phyloP scores from a whole-genome alignment of 2,329 filamentous ascomycete genomes.

The Pseudohalonectria lignicola region DNA sequence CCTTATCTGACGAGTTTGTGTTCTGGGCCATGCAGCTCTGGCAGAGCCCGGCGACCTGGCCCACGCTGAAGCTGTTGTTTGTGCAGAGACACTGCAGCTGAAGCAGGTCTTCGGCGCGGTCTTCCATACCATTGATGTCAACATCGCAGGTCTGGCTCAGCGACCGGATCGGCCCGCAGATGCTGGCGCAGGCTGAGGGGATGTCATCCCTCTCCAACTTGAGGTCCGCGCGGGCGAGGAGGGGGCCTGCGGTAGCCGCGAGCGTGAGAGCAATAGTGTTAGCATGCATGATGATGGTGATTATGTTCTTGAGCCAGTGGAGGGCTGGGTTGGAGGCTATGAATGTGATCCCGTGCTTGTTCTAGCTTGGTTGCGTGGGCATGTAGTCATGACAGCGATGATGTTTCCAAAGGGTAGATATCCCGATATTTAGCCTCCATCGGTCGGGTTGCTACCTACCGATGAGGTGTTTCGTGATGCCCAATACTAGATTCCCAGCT shows the following conservation, averaged over 20 bases:
- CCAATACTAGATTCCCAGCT: too few relatives aligned
- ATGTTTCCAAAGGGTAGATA: too few relatives aligned
- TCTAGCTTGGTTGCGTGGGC: too few relatives aligned
- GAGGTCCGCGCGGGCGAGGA: constrained; percentile 16
- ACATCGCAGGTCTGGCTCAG: constrained; percentile 28
- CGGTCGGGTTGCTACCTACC: too few relatives aligned
- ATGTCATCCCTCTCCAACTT: constrained; percentile 21
- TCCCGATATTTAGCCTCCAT: too few relatives aligned
- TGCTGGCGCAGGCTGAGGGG: constrained; percentile 20
- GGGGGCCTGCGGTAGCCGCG: constrained; percentile 13
- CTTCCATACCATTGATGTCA: constrained; percentile 29
- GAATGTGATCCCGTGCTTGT: too few relatives aligned
- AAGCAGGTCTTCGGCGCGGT: constrained; percentile 23
- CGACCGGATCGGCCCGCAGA: constrained; percentile 23
- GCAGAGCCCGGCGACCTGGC: constrained; percentile 21
- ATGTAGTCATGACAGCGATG: too few relatives aligned
- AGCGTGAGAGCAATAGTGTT: constrained; percentile 16
- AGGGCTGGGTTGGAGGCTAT: too few relatives aligned
- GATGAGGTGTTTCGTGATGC: too few relatives aligned
- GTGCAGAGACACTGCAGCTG: constrained; percentile 28
- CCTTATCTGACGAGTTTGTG: not conserved
- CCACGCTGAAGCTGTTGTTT: constrained; percentile 28
- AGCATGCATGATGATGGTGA: constrained; percentile 13
- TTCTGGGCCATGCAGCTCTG: constrained; percentile 25
- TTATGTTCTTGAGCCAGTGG: not conserved